phyloP scores from a whole-genome alignment of 2,329 filamentous ascomycete genomes.

The Neofusicoccum parvum region DNA sequence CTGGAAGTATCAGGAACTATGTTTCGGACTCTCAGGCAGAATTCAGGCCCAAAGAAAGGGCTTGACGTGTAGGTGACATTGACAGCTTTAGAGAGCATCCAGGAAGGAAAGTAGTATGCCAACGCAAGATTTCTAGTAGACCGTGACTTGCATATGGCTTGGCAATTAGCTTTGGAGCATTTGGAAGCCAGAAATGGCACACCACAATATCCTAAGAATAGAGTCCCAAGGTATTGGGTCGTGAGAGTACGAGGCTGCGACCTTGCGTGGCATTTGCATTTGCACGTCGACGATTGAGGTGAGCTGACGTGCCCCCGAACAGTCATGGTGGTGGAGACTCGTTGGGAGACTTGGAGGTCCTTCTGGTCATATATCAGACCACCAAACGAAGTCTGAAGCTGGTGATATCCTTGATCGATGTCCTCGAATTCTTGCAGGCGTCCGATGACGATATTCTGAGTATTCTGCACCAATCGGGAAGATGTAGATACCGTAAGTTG shows the following conservation, averaged over 20 bases:
- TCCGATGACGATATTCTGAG: not conserved
- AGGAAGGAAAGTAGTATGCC: not conserved
- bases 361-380: not conserved
- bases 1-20: not conserved
- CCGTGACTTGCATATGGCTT: not conserved
- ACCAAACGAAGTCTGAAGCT: too few species aligned
- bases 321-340: not conserved
- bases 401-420: not conserved
- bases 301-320: not conserved
- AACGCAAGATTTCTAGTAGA: not conserved
- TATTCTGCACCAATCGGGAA: not conserved
- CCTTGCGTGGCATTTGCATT: constrained; percentile 1
- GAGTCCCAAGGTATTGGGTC: not conserved
- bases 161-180: not conserved
- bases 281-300: not conserved
- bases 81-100: not conserved
- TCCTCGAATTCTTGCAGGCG: not conserved
- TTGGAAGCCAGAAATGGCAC: not conserved
- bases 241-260: not conserved
- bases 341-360: not conserved
- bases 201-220: not conserved
- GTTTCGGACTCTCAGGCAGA: not conserved
- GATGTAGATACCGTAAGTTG: too few species aligned
- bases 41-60: not conserved
- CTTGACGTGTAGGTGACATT: not conserved